A percentile compares a stretch with the other conserved stretches of the same genome.
phyloP scores from a whole-genome alignment of 352 stramenopile species.

The Thalassiosira hispida region DNA sequence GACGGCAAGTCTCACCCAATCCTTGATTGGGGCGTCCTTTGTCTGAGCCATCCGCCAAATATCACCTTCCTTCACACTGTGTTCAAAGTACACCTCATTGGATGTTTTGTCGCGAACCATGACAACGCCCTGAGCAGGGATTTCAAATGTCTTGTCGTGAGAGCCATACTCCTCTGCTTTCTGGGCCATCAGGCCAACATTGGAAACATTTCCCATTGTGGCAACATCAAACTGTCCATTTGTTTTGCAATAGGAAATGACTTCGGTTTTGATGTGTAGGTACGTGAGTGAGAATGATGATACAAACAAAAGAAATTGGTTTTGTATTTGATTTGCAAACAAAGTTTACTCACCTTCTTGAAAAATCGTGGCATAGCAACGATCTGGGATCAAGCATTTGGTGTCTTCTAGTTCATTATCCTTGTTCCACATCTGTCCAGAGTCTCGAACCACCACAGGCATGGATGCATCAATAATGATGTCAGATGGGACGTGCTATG shows the following conservation, averaged over 20 bases:
- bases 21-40: constrained; percentile 85
- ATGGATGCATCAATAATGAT: constrained; percentile 89
- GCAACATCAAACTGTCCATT: constrained; percentile 72
- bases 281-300: too few species aligned
- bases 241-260: constrained; percentile 84
- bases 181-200: constrained; percentile 86
- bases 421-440: constrained; percentile 88
- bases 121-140: constrained; percentile 68
- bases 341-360: constrained; percentile 77
- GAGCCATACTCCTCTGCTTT: constrained; percentile 89
- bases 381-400: constrained; percentile 87
- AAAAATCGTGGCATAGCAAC: constrained; percentile 87
- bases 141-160: constrained; percentile 88
- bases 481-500: constrained; percentile 65
- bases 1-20: constrained; percentile 87
- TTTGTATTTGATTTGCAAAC: constrained; percentile 85
- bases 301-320: too few species aligned
- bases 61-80: constrained; percentile 82
- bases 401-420: constrained; percentile 84
- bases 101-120: constrained; percentile 77
- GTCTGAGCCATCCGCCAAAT: constrained; percentile 88
- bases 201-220: constrained; percentile 86
- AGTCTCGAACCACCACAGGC: constrained; percentile 85
- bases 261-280: too few species aligned
- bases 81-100: constrained; percentile 80